Base-by-base conservation (phyloP, 2,329 filamentous ascomycete genomes). In the Arthrobotrys conoides region DNA sequence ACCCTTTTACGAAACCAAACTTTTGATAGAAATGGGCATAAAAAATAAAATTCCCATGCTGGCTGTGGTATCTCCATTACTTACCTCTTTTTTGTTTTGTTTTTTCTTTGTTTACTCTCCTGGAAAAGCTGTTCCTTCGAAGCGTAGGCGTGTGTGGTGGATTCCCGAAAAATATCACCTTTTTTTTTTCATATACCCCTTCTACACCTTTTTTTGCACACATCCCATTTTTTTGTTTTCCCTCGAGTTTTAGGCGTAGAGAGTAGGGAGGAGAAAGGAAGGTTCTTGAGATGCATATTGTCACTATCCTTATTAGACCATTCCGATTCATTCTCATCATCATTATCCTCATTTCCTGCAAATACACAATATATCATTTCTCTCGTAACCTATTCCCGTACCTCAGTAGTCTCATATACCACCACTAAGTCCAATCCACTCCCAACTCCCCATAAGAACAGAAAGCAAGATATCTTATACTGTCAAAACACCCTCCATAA, bases 401-500 rank as follows among this genome's bases (percentile, higher is more conserved):
- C n/a, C n/a, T n/a, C n/a, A n/a, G n/a, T n/a, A n/a, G n/a, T n/a
- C n/a, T 30, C 8, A 30, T 3, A 30, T 30, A 30, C 27, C 8
- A 30, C 27, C 27, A 30, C 27, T n/a, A n/a, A n/a, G n/a, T n/a
- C n/a, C n/a, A n/a, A n/a, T n/a, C 27, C 27, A 4, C 3, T 30
- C 27, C 27, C 8, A 12, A 12, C 33, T 36, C 9, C 33, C 9
- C 33, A 12, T 1, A 36, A 36, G 33, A 36, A 36, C 33, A 36
- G 27, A 30, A 30, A 38, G 8, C 2, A 6, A 49, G 6, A 24
- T 30, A 14, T 16, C 27, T 51, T 51, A 71, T 9, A 68, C 9
- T n/a, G 67, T 71, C 69, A 81, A 68, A 30, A 61, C 14, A 14
- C 80, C 80, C 49, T 80, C 71, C 80, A 81, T 80, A 57, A 82